A percentile compares a stretch with the other conserved stretches of the same genome.
Conservation (phyloP, 192 early-diverging fungal species). For the Coemansia sp. region DNA sequence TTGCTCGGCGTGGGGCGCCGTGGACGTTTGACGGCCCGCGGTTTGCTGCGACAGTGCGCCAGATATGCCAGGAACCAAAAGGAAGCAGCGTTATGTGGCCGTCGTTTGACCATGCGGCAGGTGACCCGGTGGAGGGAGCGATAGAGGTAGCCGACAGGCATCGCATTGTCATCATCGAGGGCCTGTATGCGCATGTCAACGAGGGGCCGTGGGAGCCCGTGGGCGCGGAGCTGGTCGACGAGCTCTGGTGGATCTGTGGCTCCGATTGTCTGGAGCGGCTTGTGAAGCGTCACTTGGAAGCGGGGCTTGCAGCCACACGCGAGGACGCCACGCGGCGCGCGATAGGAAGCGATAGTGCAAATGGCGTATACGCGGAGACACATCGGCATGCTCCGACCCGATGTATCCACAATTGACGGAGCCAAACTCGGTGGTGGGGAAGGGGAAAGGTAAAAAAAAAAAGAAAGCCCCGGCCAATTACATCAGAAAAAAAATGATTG, state of each 20-base stretch:
- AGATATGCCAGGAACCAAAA: background rate
- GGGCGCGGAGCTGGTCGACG: constrained; percentile 29
- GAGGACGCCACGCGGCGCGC: constrained; percentile 33
- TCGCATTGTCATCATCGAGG: constrained; percentile 57
- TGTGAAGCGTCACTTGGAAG: constrained; percentile 41
- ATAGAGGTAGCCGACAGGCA: constrained; percentile 38
- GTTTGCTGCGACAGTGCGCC: constrained; percentile 26
- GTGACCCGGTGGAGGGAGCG: constrained; percentile 54
- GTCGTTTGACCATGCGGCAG: constrained; percentile 55
- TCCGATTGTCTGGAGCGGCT: constrained; percentile 36
- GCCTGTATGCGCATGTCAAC: constrained; percentile 52
- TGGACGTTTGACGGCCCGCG: constrained; percentile 56
- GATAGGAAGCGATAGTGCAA: constrained; percentile 33
- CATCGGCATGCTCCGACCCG: constrained; percentile 34
- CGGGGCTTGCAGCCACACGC: constrained; percentile 34
- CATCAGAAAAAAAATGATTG: background rate
- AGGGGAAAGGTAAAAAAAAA: too few species aligned
- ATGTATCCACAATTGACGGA: constrained; percentile 21
- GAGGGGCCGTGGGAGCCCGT: constrained; percentile 47
- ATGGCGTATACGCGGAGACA: constrained; percentile 24
- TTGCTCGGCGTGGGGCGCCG: constrained; percentile 55
- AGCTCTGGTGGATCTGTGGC: constrained; percentile 55
- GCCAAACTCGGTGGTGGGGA: background rate
- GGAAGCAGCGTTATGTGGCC: constrained; percentile 30
- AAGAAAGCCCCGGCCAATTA: too few species aligned